Evolutionary conservation across 495 filamentous ascomycete genomes (phyloP), one percentile per base, ranked within the genome.

Genomic region (Xylaria nigripes): DNA sequence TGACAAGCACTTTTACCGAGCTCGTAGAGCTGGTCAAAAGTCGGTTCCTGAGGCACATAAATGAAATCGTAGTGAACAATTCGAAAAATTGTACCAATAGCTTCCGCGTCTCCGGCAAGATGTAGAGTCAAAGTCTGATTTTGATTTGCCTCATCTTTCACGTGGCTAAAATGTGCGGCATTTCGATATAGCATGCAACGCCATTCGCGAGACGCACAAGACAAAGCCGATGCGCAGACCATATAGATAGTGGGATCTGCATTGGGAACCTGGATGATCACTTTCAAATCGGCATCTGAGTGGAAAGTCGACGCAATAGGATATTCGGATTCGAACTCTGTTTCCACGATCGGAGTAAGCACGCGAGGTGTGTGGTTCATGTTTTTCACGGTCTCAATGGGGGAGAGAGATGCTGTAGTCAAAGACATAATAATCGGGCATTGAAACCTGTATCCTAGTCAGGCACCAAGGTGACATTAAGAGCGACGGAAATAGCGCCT

Each of bases 21-120:
- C 41, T 61, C 48, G 29, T 50, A 55, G 6, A 61, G 43, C 21
- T 55, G 24, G 18, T 52, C 43, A 3, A 61, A 36, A 19, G 46
- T 45, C 2, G 49, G 32, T 9, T 27, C n/a, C 8, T 24, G 12
- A 0, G 55, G 59, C 0, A 61, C 51, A 16, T 45, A 9, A 0
- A 2, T 34, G 44, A 51, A 58, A 6, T 52, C 48, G 44, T 55
- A 54, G 21, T 61, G 55, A 15, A 58, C n/a, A n/a, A 61, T 61
- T 9, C 22, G 25, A 30, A 57, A 61, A 3, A 61, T 15, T 0
- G 43, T 23, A 15, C 15, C 16, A 3, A 61, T 40, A 2, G 59
- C 59, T 8, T 45, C 25, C 4, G 18, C 13, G 18, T 58, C 29
- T 6, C 51, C 59, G 2, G 47, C 29, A 7, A 57, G 16, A 6